These are phyloP conservation scores for Symbiodinium natans DNA, from an alignment of 73 alveolate genomes.

Conservation along the genomic window DNA sequence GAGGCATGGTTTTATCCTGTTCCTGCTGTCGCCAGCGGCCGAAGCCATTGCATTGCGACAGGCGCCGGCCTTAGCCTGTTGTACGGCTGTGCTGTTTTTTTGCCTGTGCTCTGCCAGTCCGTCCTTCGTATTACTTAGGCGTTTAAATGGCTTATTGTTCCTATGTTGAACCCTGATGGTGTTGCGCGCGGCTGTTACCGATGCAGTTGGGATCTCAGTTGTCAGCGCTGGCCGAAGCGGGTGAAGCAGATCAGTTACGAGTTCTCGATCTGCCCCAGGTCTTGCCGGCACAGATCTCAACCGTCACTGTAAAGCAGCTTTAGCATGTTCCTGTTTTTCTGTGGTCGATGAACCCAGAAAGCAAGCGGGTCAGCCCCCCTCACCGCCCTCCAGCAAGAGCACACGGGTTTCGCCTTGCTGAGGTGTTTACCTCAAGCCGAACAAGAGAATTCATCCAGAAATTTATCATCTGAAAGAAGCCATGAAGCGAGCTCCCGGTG, in stretches of 20 bases:
- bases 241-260: not conserved
- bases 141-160: slow-evolving; percentile 80
- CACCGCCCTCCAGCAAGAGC: no score
- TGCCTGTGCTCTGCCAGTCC: not conserved
- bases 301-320: not conserved
- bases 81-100: not conserved
- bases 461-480: slow-evolving; percentile 73
- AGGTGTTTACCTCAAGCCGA: slow-evolving; percentile 72
- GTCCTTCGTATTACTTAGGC: not conserved
- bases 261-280: not conserved
- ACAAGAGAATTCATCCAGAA: slow-evolving; percentile 70
- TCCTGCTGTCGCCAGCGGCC: slow-evolving; percentile 64
- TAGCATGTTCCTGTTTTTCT: not conserved
- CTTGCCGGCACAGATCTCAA: slow-evolving; percentile 89
- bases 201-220: slow-evolving; percentile 35
- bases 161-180: slow-evolving; percentile 93
- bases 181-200: slow-evolving; percentile 83
- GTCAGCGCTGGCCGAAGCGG: not conserved
- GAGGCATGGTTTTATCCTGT: slow-evolving; percentile 74
- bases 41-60: slow-evolving; percentile 80
- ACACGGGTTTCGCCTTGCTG: no score
- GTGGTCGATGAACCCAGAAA: no score
- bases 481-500: slow-evolving; percentile 43
- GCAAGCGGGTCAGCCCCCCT: no score
- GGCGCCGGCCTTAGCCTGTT: not conserved